Percentiles rank a stretch among this genome's conserved stretches.
Conservation (phyloP, 139 green algal species). For the Coelastrella sp. region DNA sequence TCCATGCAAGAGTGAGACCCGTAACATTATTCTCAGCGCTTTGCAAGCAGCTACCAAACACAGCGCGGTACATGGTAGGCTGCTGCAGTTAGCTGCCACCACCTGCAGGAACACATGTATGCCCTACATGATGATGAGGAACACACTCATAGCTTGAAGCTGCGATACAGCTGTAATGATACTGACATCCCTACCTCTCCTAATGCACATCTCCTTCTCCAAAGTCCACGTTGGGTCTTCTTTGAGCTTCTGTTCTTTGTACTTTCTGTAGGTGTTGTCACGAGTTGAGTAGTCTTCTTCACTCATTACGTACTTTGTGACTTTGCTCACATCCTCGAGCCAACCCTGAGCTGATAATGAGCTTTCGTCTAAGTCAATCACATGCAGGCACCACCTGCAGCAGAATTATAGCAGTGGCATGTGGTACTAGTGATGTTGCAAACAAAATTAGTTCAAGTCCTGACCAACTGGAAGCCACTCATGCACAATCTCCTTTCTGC, state of each 20-base stretch:
- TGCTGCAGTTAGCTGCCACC: too few relatives aligned
- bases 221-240: constrained; percentile 94
- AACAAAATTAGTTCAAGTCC: not conserved
- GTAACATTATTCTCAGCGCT: not conserved
- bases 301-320: constrained; percentile 96
- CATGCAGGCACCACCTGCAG: constrained; percentile 84
- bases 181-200: not conserved
- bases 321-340: constrained; percentile 95
- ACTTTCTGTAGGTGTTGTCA: constrained; percentile 92
- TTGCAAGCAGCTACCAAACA: not conserved
- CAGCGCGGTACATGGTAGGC: too few relatives aligned
- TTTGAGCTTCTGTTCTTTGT: constrained; percentile 83
- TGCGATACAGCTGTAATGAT: not conserved
- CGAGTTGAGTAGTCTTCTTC: constrained; percentile 94
- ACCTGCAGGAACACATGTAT: too few relatives aligned
- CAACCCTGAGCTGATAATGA: constrained; percentile 90
- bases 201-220: constrained; percentile 81
- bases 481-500: not conserved
- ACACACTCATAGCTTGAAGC: not conserved
- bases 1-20: too few relatives aligned
- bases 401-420: not conserved
- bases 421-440: not conserved
- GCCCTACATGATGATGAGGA: too few relatives aligned
- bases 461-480: not conserved
- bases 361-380: constrained; percentile 92